Base-by-base conservation (phyloP, 225 moss, liverwort and hornwort genomes). In the Rhytidiadelphus loreus region DNA sequence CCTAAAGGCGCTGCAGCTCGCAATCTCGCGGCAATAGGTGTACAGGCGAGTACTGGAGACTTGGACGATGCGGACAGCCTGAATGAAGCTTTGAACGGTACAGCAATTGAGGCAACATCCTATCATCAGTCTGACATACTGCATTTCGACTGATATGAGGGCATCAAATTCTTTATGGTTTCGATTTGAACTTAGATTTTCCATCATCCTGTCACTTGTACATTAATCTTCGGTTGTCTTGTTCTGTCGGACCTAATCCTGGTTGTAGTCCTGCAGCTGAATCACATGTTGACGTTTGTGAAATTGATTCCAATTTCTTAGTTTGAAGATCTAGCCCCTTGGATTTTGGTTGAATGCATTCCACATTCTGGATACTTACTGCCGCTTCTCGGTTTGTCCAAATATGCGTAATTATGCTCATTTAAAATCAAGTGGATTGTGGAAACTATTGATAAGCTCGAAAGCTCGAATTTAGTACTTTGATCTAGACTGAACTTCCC, bases 11-110 rank as follows among this genome's bases (percentile, higher is more conserved):
- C 88, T 90, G 85, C 85, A 22, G 92, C 92, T 88, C 88, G 92
- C 46, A 85, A 66, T 80, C 88, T 93, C 48, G 87, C 83, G 13
- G 83, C 80, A 84, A 63, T 76, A 11, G 93, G 94, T 76, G 92
- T 92, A 74, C 79, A 86, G 69, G 80, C 90, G 65, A 77, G 77
- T 93, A 50, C 76, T 44, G 94, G 94, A 80, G 93, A 94, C 83
- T 83, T 94, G 92, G 93, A 94, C 80, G 87, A 94, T 61, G 83
- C 88, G 39, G 76, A 78, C 41, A 85, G 86, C 77, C 63, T 94
- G 57, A 8, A 39, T 5, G 80, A 83, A 26, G 88, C 77, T 77
- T 58, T 94, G 88, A 80, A 87, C 41, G 93, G 94, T 94, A 88
- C 30, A 76, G 53, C 82, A 65, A 59, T 80, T 21, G 55, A 77